Evolutionary conservation across 306 rosid genomes (phyloP), one percentile per base, ranked within the genome.

Genomic region (Malus orientalis): DNA sequence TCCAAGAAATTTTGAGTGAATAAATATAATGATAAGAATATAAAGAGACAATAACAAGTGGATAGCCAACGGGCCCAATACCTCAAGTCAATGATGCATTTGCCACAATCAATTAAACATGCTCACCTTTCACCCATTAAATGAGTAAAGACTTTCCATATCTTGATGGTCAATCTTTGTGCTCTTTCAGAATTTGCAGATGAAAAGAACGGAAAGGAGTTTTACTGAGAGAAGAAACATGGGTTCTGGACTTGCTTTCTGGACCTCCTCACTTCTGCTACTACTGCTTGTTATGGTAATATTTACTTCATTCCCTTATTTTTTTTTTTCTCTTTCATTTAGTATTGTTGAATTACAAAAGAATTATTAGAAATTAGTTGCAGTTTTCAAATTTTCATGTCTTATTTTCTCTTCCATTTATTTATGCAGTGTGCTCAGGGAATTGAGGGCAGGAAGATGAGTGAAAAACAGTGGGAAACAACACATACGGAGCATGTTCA

Each of bases 221-320:
- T 61, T 40, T 29, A 60, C 13, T 23, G 62, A 51, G 33, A 33
- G 62, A 78, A 73, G 75, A 70, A 84, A 47, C 27, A 84, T 88
- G 90, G 80, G 78, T 64, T 51, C 57, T n/a, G 75, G 45, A 5
- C 54, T 74, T 51, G 72, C 55, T 47, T 65, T 60, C 18, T 74
- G 78, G 81, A 53, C 65, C 69, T 74, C 85, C 84, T 66, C 84
- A 15, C 81, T 86, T 33, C 78, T 67, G 78, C 78, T 84, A 22
- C 80, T 78, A 4, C 74, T 76, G 15, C 45, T 87, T 55, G 59
- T 71, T 67, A 27, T 32, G 82, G 91, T 85, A 82, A 74, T 12
- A 51, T 67, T 8, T 29, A 29, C 25, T 62, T 29, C 38, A 29
- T n/a, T 8, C 13, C 25, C 61, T 8, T 11, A 16, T 1, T 57